Evolutionary conservation across 306 rosid species (phyloP).

Genomic region (Vigna nakashimae): DNA sequence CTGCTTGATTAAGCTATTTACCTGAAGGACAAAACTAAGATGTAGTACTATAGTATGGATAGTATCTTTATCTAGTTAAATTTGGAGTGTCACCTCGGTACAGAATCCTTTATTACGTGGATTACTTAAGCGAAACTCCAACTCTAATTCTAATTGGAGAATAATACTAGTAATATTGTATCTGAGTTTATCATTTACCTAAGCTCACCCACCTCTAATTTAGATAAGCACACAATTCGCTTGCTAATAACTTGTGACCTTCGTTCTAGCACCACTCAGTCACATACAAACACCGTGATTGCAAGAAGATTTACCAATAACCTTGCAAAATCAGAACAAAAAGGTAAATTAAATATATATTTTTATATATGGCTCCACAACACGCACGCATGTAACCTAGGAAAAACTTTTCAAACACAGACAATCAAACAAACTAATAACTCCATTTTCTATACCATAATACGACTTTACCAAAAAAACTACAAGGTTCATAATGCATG

Average conservation of each 20-base stretch:
- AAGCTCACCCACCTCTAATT: neutral
- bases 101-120: too few species aligned
- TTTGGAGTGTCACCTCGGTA: too few species aligned
- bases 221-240: neutral
- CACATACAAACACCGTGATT: constrained; percentile 26
- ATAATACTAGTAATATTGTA: too few species aligned
- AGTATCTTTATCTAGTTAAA: too few species aligned
- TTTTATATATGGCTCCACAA: constrained; percentile 17
- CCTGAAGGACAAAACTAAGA: neutral
- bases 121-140: too few species aligned
- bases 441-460: constrained; percentile 52
- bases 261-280: neutral
- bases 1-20: neutral
- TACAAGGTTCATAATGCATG: constrained; percentile 37
- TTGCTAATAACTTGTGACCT: neutral
- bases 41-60: too few species aligned
- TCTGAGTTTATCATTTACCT: too few species aligned
- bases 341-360: neutral
- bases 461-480: constrained; percentile 31
- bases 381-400: neutral
- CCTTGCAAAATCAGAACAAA: constrained; percentile 16
- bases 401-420: constrained; percentile 13
- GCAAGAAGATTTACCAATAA: neutral
- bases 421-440: constrained; percentile 41
- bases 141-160: too few species aligned